Percentiles rank a stretch among this genome's conserved stretches.
Conservation (phyloP, 768 basidiomycete genomes). For the Mycena venus region DNA sequence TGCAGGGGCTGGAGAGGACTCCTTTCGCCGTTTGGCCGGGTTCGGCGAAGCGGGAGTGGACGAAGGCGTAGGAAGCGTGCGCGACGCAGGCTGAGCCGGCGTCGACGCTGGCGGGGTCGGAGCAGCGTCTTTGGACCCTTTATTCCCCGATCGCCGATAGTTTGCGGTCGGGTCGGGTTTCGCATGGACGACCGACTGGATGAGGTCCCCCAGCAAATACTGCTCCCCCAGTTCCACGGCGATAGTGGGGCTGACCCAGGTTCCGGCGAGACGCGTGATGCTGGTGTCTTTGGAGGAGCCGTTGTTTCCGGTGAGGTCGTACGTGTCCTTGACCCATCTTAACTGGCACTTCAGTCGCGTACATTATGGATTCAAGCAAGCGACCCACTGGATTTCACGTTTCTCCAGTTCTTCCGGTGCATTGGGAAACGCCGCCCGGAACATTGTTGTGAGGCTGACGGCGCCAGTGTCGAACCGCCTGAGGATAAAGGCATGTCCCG, state of each 20-base stretch:
- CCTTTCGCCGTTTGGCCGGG: slow-evolving; percentile 76
- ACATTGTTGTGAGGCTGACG: slow-evolving; percentile 95
- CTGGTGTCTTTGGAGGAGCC: slow-evolving; percentile 70
- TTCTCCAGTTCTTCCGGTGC: slow-evolving; percentile 84
- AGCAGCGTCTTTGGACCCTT: slow-evolving; percentile 43
- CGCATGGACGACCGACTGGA: slow-evolving; percentile 77
- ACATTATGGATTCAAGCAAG: too few relatives aligned
- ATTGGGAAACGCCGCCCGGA: slow-evolving; percentile 91
- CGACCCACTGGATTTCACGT: slow-evolving; percentile 85
- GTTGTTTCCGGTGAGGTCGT: slow-evolving; percentile 85
- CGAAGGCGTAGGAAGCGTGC: slow-evolving; percentile 57
- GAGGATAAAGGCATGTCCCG: slow-evolving; percentile 93
- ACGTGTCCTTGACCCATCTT: slow-evolving; percentile 84
- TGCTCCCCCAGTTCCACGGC: slow-evolving; percentile 77
- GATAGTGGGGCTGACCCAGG: slow-evolving; percentile 80
- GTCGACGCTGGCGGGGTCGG: slow-evolving; percentile 33
- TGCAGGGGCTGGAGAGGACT: slow-evolving; percentile 60
- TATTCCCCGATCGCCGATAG: slow-evolving; percentile 80
- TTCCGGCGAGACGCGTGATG: slow-evolving; percentile 87
- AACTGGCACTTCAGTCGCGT: too few relatives aligned
- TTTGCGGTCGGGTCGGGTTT: slow-evolving; percentile 81
- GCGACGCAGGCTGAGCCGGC: slow-evolving; percentile 38
- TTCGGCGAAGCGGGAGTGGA: slow-evolving; percentile 54
- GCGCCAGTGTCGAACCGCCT: slow-evolving; percentile 94
- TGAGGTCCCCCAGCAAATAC: slow-evolving; percentile 74